Evolutionary conservation across 495 filamentous ascomycete species (phyloP).

Genomic region (Neohortaea acidophila): DNA sequence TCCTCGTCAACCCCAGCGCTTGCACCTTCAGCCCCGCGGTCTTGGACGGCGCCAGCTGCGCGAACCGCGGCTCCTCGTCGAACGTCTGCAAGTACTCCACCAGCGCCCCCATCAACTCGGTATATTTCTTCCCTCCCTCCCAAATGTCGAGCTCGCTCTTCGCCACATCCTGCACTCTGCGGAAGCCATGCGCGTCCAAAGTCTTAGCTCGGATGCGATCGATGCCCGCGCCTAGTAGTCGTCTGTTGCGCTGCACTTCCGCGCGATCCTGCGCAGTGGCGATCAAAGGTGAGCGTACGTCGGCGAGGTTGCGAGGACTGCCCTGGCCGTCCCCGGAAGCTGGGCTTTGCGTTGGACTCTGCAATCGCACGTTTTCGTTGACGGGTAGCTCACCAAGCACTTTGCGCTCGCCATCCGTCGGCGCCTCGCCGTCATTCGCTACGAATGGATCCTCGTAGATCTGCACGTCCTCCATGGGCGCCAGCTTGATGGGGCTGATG

Average conservation of each 20-base stretch:
- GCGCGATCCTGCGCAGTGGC: conserved; percentile 30
- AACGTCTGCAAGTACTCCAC: conserved; percentile 49
- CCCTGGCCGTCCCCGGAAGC: conserved; percentile 14
- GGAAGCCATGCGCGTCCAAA: conserved; percentile 76
- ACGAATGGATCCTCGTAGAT: conserved; percentile 30
- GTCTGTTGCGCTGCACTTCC: conserved; percentile 30
- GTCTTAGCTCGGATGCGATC: conserved; percentile 50
- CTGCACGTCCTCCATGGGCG: conserved; percentile 23
- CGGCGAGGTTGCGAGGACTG: conserved; percentile 5
- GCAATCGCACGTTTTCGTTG: conserved; percentile 25
- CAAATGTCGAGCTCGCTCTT: conserved; percentile 52
- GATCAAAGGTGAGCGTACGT: conserved; percentile 7
- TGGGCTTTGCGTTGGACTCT: conserved; percentile 18
- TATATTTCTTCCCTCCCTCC: conserved; percentile 42
- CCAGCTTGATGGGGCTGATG: conserved; percentile 8
- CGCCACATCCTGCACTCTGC: conserved; percentile 70
- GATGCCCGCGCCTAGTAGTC: conserved; percentile 63
- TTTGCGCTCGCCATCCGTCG: conserved; percentile 16
- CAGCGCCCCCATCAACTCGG: conserved; percentile 55
- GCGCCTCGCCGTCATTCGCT: conserved; percentile 14
- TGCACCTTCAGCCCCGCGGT: conserved; percentile 68
- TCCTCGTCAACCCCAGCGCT: conserved; percentile 62
- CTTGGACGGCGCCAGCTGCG: conserved; percentile 28
- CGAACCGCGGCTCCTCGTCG: conserved; percentile 25
- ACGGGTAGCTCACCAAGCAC: conserved; percentile 29